Evolutionary conservation across 2,329 filamentous ascomycete genomes (phyloP), one percentile per base, ranked within the genome.

Genomic region (Colletotrichum acutatum): DNA sequence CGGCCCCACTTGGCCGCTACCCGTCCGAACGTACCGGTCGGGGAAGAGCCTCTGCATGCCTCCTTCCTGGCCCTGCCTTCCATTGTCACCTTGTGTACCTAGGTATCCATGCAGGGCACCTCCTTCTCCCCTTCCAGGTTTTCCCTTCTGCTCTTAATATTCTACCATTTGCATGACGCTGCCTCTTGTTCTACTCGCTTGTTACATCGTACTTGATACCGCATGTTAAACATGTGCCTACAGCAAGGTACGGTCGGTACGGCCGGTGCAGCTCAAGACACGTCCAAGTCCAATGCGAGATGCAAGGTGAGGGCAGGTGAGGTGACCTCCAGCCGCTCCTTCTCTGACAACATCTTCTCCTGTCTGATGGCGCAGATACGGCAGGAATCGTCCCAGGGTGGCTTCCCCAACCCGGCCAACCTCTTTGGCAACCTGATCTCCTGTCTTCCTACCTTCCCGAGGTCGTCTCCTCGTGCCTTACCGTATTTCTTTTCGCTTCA

Each of bases 331-430:
- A 34, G 24, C 14, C 32, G 12, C 26, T 62, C 68, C 28, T 14
- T 28, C 22, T 16, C 19, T 16, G 22, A 34, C 42, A 26, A 52
- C 14, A 8, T 37, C 3, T 9, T 58, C 37, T 68, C 37, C 66
- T 69, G 60, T 53, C 46, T 4, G 37, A 57, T 22, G 16, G 28
- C 30, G 53, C 66, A 65, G 26, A 49, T 60, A 54, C 59, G 70
- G 66, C 66, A 72, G 32, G 70, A 72, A 72, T 72, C 70, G 60
- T 60, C 70, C 49, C 37, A 65, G 19, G 16, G 66, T 58, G 59
- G 66, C 66, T 69, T 69, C 59, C 59, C 59, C 8, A 63, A 49
- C 66, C 37, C n/a, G 26, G 52, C 16, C 66, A n/a, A 58, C 24
- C 66, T 58, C 28, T 52, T 53, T 28, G 4, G 11, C 30, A 24